Evolutionary conservation across 305 asterid genomes (phyloP).

Genomic region (Fraxinus latifolia): DNA sequence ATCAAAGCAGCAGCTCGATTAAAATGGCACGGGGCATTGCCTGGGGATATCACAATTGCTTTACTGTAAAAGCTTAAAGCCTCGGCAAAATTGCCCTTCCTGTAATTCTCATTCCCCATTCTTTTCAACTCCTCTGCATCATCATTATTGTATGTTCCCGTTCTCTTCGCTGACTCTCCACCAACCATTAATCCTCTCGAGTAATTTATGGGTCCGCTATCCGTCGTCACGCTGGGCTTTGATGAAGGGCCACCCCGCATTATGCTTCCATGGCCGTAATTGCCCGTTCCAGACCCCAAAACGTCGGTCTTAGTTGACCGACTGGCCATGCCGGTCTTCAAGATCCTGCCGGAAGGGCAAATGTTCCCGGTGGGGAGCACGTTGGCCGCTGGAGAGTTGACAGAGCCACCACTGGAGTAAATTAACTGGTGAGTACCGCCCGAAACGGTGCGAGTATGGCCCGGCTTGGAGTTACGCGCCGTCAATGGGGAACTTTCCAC

Average conservation of each 20-base stretch:
- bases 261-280: constrained; percentile 92
- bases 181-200: constrained; percentile 42
- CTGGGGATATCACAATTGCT: constrained; percentile 64
- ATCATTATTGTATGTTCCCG: constrained; percentile 23
- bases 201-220: constrained; percentile 12
- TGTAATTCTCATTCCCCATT: constrained; percentile 65
- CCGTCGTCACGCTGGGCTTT: constrained; percentile 27
- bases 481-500: constrained; percentile 54
- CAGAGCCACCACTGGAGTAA: constrained; percentile 46
- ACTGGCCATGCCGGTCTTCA: constrained; percentile 53
- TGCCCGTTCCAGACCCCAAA: constrained; percentile 56
- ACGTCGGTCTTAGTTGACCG: constrained; percentile 55
- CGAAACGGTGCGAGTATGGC: constrained; percentile 52
- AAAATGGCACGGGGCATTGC: constrained; percentile 63
- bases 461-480: constrained; percentile 29
- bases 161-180: constrained; percentile 35
- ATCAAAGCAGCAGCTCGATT: constrained; percentile 73
- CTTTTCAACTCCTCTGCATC: constrained; percentile 81
- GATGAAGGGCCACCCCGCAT: constrained; percentile 54
- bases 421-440: constrained; percentile 45
- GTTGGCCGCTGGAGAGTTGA: constrained; percentile 46
- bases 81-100: constrained; percentile 52
- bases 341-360: constrained; percentile 64
- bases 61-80: constrained; percentile 66
- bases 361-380: constrained; percentile 72